phyloP scores from a whole-genome alignment of 306 rosid species.

The Inga oerstediana region DNA sequence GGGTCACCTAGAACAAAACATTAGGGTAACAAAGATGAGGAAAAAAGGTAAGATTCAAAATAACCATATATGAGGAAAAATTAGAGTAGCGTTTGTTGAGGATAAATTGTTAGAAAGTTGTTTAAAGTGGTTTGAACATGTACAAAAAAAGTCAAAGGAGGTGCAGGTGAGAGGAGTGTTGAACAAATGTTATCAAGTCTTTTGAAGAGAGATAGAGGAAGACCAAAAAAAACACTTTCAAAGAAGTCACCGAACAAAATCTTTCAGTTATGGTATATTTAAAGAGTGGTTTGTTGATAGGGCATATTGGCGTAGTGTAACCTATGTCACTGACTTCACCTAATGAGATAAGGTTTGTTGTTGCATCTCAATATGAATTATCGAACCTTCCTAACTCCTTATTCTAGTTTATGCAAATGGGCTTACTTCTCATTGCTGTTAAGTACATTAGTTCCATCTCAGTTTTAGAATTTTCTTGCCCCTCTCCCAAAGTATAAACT shows the following conservation, averaged over 20 bases:
- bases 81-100: background rate
- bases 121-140: background rate
- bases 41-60: background rate
- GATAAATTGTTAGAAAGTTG: background rate
- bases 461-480: background rate
- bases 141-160: too few relatives aligned
- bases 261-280: background rate
- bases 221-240: background rate
- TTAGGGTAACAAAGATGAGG: background rate
- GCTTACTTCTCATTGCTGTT: background rate
- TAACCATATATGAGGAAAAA: background rate
- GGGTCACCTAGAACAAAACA: background rate
- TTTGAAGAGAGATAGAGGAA: background rate
- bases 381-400: background rate
- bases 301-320: background rate
- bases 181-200: too few relatives aligned
- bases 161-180: too few relatives aligned
- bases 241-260: too few relatives aligned
- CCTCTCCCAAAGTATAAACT: background rate
- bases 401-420: background rate
- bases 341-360: background rate
- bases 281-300: background rate
- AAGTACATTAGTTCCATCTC: conserved; percentile 14
- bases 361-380: conserved; percentile 2
- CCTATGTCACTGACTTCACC: background rate